Evolutionary conservation across 2,329 filamentous ascomycete genomes (phyloP).

Genomic region (Fonsecaea nubica): DNA sequence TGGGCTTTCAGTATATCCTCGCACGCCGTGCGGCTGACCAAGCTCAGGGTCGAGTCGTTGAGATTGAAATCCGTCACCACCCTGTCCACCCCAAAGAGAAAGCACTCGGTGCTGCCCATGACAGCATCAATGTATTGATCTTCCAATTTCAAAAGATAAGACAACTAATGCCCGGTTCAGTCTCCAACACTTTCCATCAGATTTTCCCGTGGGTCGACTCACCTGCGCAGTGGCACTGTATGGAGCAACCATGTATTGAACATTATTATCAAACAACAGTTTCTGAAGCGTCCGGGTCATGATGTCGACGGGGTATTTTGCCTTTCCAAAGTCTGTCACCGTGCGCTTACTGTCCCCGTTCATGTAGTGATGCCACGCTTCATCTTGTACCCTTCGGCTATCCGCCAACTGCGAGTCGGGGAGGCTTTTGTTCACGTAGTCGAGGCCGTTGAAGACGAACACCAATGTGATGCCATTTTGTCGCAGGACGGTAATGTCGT

Average conservation of each 20-base stretch:
- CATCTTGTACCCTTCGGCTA: slow-evolving; percentile 71
- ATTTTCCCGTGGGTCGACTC: slow-evolving; percentile 42
- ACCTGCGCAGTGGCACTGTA: slow-evolving; percentile 89
- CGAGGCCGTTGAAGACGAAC: slow-evolving; percentile 91
- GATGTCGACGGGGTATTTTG: slow-evolving; percentile 59
- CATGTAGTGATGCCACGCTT: slow-evolving; percentile 88
- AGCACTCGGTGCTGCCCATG: slow-evolving; percentile 82
- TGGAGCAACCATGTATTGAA: slow-evolving; percentile 82
- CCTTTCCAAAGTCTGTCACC: slow-evolving; percentile 84
- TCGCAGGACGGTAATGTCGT: slow-evolving; percentile 75
- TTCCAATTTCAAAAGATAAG: slow-evolving; percentile 68
- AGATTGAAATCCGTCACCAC: slow-evolving; percentile 64
- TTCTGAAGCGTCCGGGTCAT: slow-evolving; percentile 79
- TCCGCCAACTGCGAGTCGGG: slow-evolving; percentile 62
- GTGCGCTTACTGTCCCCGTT: slow-evolving; percentile 73
- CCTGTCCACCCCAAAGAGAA: slow-evolving; percentile 84
- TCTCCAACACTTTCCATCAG: neutral
- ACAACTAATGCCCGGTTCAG: slow-evolving; percentile 54
- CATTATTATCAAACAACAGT: slow-evolving; percentile 70
- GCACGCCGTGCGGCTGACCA: slow-evolving; percentile 70
- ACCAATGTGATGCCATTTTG: slow-evolving; percentile 74
- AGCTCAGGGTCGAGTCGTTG: slow-evolving; percentile 68
- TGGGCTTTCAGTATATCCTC: slow-evolving; percentile 60
- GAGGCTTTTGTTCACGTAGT: slow-evolving; percentile 77
- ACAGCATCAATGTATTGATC: slow-evolving; percentile 74